Percentiles rank a stretch among this genome's conserved stretches.
phyloP scores from a whole-genome alignment of 768 basidiomycete genomes.

The Plicaturopsis crispa region DNA sequence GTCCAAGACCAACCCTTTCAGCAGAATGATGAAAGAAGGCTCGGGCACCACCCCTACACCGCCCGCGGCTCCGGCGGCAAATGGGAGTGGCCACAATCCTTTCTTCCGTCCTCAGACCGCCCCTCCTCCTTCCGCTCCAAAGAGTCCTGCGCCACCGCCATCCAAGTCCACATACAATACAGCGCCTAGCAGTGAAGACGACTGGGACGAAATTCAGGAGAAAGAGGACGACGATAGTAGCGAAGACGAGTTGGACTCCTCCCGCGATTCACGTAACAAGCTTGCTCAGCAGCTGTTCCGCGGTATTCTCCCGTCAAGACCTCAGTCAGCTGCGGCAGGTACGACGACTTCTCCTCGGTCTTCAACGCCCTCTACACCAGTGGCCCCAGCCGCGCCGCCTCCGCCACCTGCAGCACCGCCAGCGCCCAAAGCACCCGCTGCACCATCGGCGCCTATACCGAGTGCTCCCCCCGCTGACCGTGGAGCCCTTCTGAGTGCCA shows the following conservation, averaged over 20 bases:
- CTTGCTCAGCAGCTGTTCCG: constrained; percentile 81
- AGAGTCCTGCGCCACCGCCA: constrained; percentile 45
- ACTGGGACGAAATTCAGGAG: constrained; percentile 83
- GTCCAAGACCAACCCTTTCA: constrained; percentile 76
- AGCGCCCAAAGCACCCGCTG: constrained; percentile 22
- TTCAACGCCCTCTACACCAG: constrained; percentile 28
- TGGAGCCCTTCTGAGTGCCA: constrained; percentile 66
- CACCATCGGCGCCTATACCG: constrained; percentile 21
- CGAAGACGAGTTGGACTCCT: constrained; percentile 72
- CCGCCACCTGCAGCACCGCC: constrained; percentile 24
- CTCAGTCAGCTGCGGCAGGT: constrained; percentile 41
- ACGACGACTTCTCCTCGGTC: constrained; percentile 21
- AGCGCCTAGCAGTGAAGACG: constrained; percentile 59
- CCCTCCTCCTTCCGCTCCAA: constrained; percentile 24
- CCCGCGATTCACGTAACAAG: constrained; percentile 54
- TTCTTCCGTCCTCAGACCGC: constrained; percentile 54
- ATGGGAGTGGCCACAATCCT: constrained; percentile 60
- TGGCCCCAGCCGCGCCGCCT: constrained; percentile 29
- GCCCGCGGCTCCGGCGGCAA: constrained; percentile 23
- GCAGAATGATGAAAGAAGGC: constrained; percentile 49
- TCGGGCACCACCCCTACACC: constrained; percentile 24
- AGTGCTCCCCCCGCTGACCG: constrained; percentile 40
- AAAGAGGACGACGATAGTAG: constrained; percentile 62
- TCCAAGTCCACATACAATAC: constrained; percentile 55
- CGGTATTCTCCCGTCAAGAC: constrained; percentile 46